Percentiles rank a stretch among this genome's conserved stretches.
These are phyloP conservation scores for Microstegium vimineum DNA, from an alignment of 176 grass and related monocot species.

Conservation along the genomic window DNA sequence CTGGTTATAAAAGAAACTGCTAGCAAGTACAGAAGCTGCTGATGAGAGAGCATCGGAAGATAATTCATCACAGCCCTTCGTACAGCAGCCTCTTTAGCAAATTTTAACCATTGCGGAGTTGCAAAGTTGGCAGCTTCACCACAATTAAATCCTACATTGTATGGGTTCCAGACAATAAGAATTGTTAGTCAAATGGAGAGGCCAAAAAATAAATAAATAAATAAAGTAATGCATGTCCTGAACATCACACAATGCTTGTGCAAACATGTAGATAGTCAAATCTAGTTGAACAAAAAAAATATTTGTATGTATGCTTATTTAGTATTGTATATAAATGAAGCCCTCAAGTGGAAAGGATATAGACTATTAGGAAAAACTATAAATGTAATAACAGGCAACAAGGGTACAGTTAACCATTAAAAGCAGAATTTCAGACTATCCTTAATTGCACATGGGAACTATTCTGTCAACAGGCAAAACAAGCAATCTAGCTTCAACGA, in stretches of 20 bases:
- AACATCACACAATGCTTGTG: not conserved
- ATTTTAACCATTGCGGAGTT: conserved; percentile 92
- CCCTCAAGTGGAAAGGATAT: not conserved
- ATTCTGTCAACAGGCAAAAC: not conserved
- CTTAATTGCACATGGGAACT: not conserved
- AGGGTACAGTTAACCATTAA: not conserved
- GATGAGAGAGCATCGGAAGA: conserved; percentile 99
- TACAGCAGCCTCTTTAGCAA: conserved; percentile 92
- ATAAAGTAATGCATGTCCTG: not conserved
- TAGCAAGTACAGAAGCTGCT: conserved; percentile 91
- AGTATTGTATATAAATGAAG: not conserved
- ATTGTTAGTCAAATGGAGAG: not conserved
- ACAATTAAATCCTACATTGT: conserved; percentile 83
- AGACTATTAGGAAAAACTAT: not conserved
- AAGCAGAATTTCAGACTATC: not conserved
- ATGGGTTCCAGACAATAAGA: conserved; percentile 23
- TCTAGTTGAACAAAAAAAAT: not conserved
- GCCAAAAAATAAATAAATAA: not conserved
- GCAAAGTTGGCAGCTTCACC: conserved; percentile 98
- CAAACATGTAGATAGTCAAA: not conserved
- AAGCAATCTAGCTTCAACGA: not conserved
- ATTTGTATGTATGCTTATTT: not conserved
- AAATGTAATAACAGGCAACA: conserved; percentile 1
- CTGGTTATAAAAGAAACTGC: conserved; percentile 94
- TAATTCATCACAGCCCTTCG: conserved; percentile 97